Evolutionary conservation across 2,329 filamentous ascomycete species (phyloP).

Genomic region (Microdochium nivale): DNA sequence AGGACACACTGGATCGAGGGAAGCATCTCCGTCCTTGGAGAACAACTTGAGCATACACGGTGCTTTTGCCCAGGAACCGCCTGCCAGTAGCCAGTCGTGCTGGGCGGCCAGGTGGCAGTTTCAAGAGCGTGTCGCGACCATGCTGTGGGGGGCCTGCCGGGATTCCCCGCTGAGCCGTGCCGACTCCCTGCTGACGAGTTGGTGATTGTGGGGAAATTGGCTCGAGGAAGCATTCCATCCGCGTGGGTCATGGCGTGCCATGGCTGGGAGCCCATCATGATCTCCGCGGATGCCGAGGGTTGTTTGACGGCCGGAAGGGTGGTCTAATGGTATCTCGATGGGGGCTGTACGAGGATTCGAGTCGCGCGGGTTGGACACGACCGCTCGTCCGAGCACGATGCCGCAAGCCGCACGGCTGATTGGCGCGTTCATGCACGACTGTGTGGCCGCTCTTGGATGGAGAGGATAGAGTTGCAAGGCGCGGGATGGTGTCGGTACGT

Average conservation of each 20-base stretch:
- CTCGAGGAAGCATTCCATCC: no score
- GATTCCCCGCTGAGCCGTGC: neutral
- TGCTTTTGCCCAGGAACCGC: neutral
- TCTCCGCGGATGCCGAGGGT: neutral
- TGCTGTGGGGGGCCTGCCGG: neutral
- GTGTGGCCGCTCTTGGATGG: no score
- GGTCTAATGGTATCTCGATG: neutral
- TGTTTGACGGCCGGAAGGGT: neutral
- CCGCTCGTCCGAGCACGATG: neutral
- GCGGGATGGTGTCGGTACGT: neutral
- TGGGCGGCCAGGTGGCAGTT: neutral
- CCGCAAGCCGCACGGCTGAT: neutral
- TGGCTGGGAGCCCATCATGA: no score
- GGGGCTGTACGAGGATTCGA: neutral
- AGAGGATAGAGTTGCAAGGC: no score
- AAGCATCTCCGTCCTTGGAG: neutral
- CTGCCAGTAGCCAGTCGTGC: neutral
- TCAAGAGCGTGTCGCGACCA: neutral
- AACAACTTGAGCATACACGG: neutral
- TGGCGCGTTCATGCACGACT: neutral
- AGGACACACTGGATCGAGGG: neutral
- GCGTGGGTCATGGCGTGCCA: no score
- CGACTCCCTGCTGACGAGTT: neutral
- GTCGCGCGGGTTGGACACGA: neutral
- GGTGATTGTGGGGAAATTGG: neutral